Evolutionary conservation across 2,329 filamentous ascomycete genomes (phyloP).

Genomic region (Rhynchosporium secalis): DNA sequence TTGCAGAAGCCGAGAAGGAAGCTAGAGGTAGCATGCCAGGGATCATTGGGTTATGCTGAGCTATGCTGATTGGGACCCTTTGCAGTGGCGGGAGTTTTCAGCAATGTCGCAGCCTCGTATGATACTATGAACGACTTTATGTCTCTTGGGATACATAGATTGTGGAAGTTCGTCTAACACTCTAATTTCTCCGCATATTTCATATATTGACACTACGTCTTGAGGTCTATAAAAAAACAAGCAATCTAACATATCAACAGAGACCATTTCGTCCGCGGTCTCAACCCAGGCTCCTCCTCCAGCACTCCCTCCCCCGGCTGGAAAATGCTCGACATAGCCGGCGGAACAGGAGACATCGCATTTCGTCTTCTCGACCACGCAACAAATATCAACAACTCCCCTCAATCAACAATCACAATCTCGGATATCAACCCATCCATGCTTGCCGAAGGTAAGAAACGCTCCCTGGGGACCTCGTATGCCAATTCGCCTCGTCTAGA

Average conservation of each 20-base stretch:
- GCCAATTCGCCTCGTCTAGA: slow-evolving; percentile 58
- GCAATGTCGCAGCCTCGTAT: slow-evolving; percentile 84
- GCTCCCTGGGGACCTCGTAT: slow-evolving; percentile 59
- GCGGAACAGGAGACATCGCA: slow-evolving; percentile 95
- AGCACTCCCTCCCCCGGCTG: slow-evolving; percentile 52
- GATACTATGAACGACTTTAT: slow-evolving; percentile 99
- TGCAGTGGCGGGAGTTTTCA: slow-evolving; percentile 72
- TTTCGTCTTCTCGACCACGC: slow-evolving; percentile 93
- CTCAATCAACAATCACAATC: slow-evolving; percentile 80
- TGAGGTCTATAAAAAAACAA: background rate
- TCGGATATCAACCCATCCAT: slow-evolving; percentile 96
- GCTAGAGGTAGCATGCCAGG: slow-evolving; percentile 34
- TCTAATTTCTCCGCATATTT: background rate
- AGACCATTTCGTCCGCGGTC: slow-evolving; percentile 88
- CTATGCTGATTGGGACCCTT: slow-evolving; percentile 16
- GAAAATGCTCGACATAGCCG: slow-evolving; percentile 91
- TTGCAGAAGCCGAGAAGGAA: slow-evolving; percentile 41
- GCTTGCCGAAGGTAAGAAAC: slow-evolving; percentile 83
- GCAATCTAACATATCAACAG: slow-evolving; percentile 37
- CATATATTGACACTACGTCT: background rate
- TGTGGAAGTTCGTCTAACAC: slow-evolving; percentile 74
- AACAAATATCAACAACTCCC: slow-evolving; percentile 76
- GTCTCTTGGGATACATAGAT: slow-evolving; percentile 93
- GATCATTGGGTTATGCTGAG: background rate
- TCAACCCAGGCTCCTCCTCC: slow-evolving; percentile 66